Evolutionary conservation across 1,139 yeast genomes (phyloP).

Genomic region (Starmera stellimalicola): DNA sequence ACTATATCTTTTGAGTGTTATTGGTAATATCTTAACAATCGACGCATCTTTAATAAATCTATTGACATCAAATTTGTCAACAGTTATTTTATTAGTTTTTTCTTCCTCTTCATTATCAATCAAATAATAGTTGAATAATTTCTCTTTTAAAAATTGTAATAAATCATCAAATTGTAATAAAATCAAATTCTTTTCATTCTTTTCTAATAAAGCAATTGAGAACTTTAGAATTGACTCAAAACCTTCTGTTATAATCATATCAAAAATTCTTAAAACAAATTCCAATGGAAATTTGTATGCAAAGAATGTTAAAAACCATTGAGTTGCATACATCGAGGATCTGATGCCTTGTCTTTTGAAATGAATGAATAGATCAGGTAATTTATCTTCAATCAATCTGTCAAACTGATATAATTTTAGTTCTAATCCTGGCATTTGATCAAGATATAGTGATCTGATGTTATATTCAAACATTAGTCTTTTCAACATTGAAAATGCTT

Average conservation of each 20-base stretch:
- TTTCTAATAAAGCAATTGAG: constrained; percentile 66
- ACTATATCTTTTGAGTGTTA: constrained; percentile 57
- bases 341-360: constrained; percentile 75
- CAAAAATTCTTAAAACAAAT: constrained; percentile 75
- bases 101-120: constrained; percentile 22
- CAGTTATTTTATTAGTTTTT: constrained; percentile 14
- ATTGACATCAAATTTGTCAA: constrained; percentile 49
- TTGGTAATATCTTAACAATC: constrained; percentile 61
- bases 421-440: constrained; percentile 93
- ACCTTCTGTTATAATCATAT: constrained; percentile 83
- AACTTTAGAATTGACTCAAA: constrained; percentile 73
- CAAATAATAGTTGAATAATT: constrained; percentile 62
- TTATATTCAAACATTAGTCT: constrained; percentile 79
- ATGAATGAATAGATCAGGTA: constrained; percentile 67
- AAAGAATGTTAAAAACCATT: constrained; percentile 91
- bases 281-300: constrained; percentile 88
- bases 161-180: constrained; percentile 64
- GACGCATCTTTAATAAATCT: constrained; percentile 75
- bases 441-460: constrained; percentile 64
- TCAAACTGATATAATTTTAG: constrained; percentile 82
- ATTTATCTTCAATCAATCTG: constrained; percentile 58
- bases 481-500: constrained; percentile 75
- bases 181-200: constrained; percentile 52
- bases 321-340: constrained; percentile 91
- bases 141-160: constrained; percentile 67